These are phyloP conservation scores for Ottelia alismoides DNA, from an alignment of 106 monocot genomes.

Conservation along the genomic window DNA sequence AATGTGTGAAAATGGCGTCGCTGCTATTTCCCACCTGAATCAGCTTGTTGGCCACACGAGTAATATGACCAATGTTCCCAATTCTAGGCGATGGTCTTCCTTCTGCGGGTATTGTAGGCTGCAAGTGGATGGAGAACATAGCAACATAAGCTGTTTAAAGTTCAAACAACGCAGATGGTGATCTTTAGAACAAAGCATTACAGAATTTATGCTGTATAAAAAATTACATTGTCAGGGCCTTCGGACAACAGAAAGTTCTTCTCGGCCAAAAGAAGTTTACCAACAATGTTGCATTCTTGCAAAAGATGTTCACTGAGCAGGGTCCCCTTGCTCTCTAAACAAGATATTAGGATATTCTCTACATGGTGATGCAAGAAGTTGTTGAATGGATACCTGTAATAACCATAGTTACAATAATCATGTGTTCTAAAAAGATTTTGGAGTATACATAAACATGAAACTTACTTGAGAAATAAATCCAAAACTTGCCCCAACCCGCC, in stretches of 20 bases:
- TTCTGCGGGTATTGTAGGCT: slow-evolving; percentile 4
- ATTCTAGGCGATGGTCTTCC: slow-evolving; percentile 11
- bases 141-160: no score
- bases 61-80: slow-evolving; percentile 14
- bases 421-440: no score
- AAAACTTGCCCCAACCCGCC: no score
- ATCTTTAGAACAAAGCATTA: no score
- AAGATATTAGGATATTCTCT: slow-evolving; percentile 58
- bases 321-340: slow-evolving; percentile 70
- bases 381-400: slow-evolving; percentile 77
- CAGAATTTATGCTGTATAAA: no score
- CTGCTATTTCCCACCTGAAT: slow-evolving; percentile 7
- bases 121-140: background rate
- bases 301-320: slow-evolving; percentile 64
- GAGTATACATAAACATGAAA: no score
- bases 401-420: no score
- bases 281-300: slow-evolving; percentile 47
- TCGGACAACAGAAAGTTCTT: slow-evolving; percentile 31
- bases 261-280: slow-evolving; percentile 64
- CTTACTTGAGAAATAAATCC: no score
- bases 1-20: background rate
- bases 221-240: slow-evolving; percentile 47
- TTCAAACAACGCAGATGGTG: no score
- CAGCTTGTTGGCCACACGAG: slow-evolving; percentile 9
- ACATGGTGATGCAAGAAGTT: slow-evolving; percentile 85